Conservation (phyloP, 2,329 filamentous ascomycete species). For the Periconia digitata region DNA sequence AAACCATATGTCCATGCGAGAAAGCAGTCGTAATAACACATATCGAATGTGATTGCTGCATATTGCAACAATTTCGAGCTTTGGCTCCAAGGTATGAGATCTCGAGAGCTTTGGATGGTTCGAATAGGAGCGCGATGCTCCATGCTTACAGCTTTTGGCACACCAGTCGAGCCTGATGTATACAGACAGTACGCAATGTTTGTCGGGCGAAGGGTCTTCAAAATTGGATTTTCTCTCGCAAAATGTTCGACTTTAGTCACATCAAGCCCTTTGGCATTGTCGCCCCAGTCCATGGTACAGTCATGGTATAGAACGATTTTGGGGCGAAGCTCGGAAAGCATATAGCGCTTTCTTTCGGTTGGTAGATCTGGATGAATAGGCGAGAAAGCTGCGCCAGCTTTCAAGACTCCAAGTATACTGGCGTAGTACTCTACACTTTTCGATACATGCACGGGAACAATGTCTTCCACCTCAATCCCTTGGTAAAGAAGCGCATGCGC, state of each 20-base stretch:
- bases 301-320: slow-evolving; percentile 19
- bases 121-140: slow-evolving; percentile 46
- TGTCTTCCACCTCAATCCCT: slow-evolving; percentile 30
- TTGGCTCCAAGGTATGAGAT: slow-evolving; percentile 42
- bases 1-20: slow-evolving; percentile 49
- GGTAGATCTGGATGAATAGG: slow-evolving; percentile 41
- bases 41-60: slow-evolving; percentile 48
- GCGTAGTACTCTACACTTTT: slow-evolving; percentile 41
- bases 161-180: slow-evolving; percentile 48
- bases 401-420: slow-evolving; percentile 43
- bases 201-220: slow-evolving; percentile 24
- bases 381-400: slow-evolving; percentile 42
- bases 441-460: slow-evolving; percentile 38
- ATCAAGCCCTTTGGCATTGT: slow-evolving; percentile 13
- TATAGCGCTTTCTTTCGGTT: slow-evolving; percentile 35
- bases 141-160: slow-evolving; percentile 48
- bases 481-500: slow-evolving; percentile 30
- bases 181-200: slow-evolving; percentile 48
- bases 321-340: slow-evolving; percentile 37
- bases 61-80: slow-evolving; percentile 46
- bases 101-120: slow-evolving; percentile 43
- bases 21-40: slow-evolving; percentile 53
- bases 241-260: slow-evolving; percentile 12
- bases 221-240: slow-evolving; percentile 23
- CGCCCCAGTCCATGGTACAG: slow-evolving; percentile 12